Evolutionary conservation across 2,329 filamentous ascomycete species (phyloP).

Genomic region (Venturiaceae sp.): DNA sequence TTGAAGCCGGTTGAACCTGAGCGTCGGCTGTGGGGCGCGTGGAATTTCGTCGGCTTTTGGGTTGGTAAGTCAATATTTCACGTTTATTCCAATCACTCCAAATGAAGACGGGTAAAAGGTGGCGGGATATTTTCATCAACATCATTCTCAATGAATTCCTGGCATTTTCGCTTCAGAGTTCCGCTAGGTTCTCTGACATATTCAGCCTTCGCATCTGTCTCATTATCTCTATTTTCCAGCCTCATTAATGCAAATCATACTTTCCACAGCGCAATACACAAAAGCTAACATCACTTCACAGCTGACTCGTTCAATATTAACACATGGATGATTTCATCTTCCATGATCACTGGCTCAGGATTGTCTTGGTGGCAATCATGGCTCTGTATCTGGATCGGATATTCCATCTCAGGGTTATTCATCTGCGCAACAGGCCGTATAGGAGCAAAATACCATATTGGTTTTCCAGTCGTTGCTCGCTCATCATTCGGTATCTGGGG

Average conservation of each 20-base stretch:
- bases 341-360: slow-evolving; percentile 61
- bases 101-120: too few species aligned
- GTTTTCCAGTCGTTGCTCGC: slow-evolving; percentile 72
- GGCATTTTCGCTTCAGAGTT: too few species aligned
- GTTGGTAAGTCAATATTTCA: slow-evolving; percentile 29
- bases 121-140: too few species aligned
- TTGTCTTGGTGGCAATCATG: slow-evolving; percentile 77
- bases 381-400: slow-evolving; percentile 61
- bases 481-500: slow-evolving; percentile 86
- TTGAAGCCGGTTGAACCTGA: slow-evolving; percentile 72
- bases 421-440: slow-evolving; percentile 72
- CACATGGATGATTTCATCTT: slow-evolving; percentile 87
- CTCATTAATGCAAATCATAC: too few species aligned
- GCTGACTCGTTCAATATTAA: slow-evolving; percentile 46
- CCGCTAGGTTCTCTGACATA: too few species aligned
- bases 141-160: too few species aligned
- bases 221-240: too few species aligned
- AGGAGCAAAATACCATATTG: slow-evolving; percentile 79
- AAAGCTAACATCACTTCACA: slow-evolving; percentile 13
- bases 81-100: slow-evolving; percentile 18
- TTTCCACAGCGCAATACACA: too few species aligned
- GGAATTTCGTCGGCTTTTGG: slow-evolving; percentile 88
- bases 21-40: slow-evolving; percentile 72
- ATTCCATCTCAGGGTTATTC: slow-evolving; percentile 66
- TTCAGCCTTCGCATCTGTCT: too few species aligned